These are phyloP conservation scores for Boletus barrowsii DNA, from an alignment of 768 basidiomycete genomes.

Conservation along the genomic window DNA sequence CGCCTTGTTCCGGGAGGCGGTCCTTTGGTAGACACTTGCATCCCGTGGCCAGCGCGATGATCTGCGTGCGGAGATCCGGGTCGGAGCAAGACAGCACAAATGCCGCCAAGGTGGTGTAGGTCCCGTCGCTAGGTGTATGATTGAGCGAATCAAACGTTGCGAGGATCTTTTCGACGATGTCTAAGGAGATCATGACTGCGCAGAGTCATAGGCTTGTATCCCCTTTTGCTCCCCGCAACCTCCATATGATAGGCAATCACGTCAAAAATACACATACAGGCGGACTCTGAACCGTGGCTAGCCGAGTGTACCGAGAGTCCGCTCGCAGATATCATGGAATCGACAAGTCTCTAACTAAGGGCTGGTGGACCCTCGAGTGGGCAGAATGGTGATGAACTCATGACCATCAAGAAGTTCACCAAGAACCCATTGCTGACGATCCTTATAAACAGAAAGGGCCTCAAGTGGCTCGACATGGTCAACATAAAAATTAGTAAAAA, in stretches of 20 bases:
- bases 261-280: too few species aligned
- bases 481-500: background rate
- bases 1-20: slow-evolving; percentile 64
- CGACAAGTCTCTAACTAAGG: background rate
- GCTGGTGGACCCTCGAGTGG: background rate
- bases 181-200: slow-evolving; percentile 7
- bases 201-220: too few species aligned
- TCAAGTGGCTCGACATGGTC: background rate
- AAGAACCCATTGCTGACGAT: background rate
- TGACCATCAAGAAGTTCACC: slow-evolving; percentile 1
- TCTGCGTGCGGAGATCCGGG: slow-evolving; percentile 35
- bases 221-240: slow-evolving; percentile 1
- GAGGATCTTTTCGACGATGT: slow-evolving; percentile 39
- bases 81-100: slow-evolving; percentile 45
- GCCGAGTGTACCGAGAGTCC: too few species aligned
- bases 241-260: background rate
- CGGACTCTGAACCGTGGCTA: too few species aligned
- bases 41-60: slow-evolving; percentile 76
- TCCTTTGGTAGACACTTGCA: slow-evolving; percentile 77
- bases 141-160: slow-evolving; percentile 43
- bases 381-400: background rate
- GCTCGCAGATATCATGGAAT: too few species aligned
- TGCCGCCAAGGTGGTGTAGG: slow-evolving; percentile 64
- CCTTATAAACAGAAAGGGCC: background rate
- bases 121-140: slow-evolving; percentile 49